phyloP scores from a whole-genome alignment of 495 filamentous ascomycete species.

The Apiosordaria backusii region DNA sequence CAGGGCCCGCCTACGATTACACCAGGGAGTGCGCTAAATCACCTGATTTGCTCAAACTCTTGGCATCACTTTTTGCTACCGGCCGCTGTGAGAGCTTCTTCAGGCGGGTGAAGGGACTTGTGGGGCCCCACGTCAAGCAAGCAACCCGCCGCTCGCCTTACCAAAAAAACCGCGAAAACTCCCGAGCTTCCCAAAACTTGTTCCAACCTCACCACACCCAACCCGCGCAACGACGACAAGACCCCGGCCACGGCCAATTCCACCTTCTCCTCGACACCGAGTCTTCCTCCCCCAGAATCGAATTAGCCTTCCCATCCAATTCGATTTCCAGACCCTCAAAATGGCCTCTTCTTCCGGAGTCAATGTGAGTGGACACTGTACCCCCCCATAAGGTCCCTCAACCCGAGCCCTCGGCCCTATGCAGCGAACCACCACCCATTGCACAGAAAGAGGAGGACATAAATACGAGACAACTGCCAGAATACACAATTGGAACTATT shows the following conservation, averaged over 20 bases:
- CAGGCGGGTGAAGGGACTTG: neutral
- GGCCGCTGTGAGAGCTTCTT: neutral
- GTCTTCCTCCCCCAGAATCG: slow-evolving; percentile 14
- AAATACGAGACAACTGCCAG: neutral
- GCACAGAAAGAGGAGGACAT: neutral
- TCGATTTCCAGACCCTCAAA: slow-evolving; percentile 16
- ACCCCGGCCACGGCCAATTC: slow-evolving; percentile 22
- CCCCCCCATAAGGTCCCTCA: neutral
- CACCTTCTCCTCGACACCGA: slow-evolving; percentile 12
- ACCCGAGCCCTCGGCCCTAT: neutral
- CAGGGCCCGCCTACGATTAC: slow-evolving; percentile 25
- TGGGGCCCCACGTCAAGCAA: neutral
- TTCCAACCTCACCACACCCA: slow-evolving; percentile 22
- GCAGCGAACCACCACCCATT: slow-evolving; percentile 8
- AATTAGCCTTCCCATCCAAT: neutral
- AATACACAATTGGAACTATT: neutral
- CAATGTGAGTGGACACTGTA: slow-evolving; percentile 51
- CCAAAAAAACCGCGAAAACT: slow-evolving; percentile 32
- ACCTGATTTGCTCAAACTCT: slow-evolving; percentile 18
- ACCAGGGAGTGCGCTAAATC: slow-evolving; percentile 17
- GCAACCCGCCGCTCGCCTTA: neutral
- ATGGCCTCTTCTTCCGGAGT: slow-evolving; percentile 59
- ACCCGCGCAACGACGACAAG: slow-evolving; percentile 28
- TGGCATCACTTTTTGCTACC: neutral
- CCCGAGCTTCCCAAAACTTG: slow-evolving; percentile 34